phyloP scores from a whole-genome alignment of 352 stramenopile genomes.

The Aphanomyces stellatus region DNA sequence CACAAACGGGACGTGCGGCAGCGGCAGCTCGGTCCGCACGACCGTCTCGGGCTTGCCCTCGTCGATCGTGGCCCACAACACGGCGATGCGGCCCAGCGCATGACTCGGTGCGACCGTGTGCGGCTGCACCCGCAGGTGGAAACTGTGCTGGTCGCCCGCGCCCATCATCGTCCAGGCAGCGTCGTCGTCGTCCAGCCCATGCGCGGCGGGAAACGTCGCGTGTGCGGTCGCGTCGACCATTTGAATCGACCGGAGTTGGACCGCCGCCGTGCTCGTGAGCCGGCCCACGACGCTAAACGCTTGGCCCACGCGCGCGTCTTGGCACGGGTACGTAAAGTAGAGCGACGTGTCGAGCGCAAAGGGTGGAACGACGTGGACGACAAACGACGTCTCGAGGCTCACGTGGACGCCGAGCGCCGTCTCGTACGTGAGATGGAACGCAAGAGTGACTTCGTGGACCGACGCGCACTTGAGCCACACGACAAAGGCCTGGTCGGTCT shows the following conservation, averaged over 20 bases:
- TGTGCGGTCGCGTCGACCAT: conserved; percentile 32
- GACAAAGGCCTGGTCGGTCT: not conserved
- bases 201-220: conserved; percentile 30
- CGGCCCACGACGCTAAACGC: conserved; percentile 36
- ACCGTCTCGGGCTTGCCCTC: conserved; percentile 40
- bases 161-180: conserved; percentile 32
- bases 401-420: conserved; percentile 9
- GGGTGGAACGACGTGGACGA: not conserved
- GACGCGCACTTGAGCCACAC: not conserved
- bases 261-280: conserved; percentile 40
- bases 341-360: not conserved
- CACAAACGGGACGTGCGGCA: conserved; percentile 62
- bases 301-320: not conserved
- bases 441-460: not conserved
- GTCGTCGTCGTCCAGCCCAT: not conserved
- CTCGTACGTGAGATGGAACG: not conserved
- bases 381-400: not conserved
- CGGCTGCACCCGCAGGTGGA: conserved; percentile 51
- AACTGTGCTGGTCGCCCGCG: conserved; percentile 48
- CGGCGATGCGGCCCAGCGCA: conserved; percentile 33
- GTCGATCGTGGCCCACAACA: conserved; percentile 48
- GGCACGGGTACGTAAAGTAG: not conserved
- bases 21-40: conserved; percentile 53
- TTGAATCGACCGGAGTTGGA: conserved; percentile 42
- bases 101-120: conserved; percentile 6